Percentiles rank a stretch among this genome's conserved stretches.
These are phyloP conservation scores for Yarrowia divulgata DNA, from an alignment of 805 yeast species.

Conservation along the genomic window DNA sequence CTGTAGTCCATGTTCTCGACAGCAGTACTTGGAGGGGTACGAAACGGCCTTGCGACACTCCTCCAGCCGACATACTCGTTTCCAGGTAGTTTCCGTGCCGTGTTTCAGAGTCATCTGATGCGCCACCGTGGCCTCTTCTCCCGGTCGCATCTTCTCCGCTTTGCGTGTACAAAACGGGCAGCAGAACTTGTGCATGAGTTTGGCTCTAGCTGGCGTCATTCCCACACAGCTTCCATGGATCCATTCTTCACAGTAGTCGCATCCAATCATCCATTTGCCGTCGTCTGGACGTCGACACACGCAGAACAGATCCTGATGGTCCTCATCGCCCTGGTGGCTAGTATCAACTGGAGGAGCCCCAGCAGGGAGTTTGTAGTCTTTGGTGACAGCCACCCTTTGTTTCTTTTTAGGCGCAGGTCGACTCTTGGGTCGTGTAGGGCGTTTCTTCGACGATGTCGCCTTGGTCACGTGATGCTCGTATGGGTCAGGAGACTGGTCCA, in stretches of 20 bases:
- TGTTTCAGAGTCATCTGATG: constrained; percentile 17
- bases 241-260: constrained; percentile 97
- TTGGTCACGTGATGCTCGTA: background rate
- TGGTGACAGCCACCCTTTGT: background rate
- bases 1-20: constrained; percentile 68
- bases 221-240: constrained; percentile 83
- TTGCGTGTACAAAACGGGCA: constrained; percentile 68
- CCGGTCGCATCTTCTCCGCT: constrained; percentile 15
- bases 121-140: constrained; percentile 14
- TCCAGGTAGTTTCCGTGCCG: constrained; percentile 62
- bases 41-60: constrained; percentile 64
- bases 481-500: constrained; percentile 16
- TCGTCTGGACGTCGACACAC: constrained; percentile 78
- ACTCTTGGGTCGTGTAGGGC: background rate
- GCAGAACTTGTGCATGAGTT: constrained; percentile 67
- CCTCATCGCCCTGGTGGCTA: constrained; percentile 54
- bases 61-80: constrained; percentile 71
- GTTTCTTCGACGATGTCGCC: background rate
- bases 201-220: constrained; percentile 58
- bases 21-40: constrained; percentile 70
- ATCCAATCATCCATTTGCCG: constrained; percentile 88
- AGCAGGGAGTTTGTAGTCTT: constrained; percentile 14
- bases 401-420: constrained; percentile 1
- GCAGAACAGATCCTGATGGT: constrained; percentile 57
- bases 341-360: constrained; percentile 44